Conservation (phyloP, 768 basidiomycete species). For the Podaxis carcinomalis region DNA sequence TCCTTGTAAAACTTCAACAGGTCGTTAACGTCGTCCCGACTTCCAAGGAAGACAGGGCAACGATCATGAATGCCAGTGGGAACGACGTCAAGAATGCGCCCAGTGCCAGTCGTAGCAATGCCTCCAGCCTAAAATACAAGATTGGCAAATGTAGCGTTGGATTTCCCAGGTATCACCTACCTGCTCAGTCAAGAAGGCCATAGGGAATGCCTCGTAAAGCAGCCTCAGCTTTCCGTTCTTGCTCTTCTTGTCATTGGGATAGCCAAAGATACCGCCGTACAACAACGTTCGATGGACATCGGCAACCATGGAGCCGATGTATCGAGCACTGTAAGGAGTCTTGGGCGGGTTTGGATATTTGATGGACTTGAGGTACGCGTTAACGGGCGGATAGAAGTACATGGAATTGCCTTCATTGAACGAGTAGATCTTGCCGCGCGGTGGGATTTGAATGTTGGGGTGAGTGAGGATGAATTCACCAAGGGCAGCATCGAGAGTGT, state of each 20-base stretch:
- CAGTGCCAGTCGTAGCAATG: constrained; percentile 91
- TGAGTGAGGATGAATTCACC: constrained; percentile 99
- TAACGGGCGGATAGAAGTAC: constrained; percentile 85
- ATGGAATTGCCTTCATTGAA: constrained; percentile 99
- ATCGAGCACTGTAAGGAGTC: constrained; percentile 83
- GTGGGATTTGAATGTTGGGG: constrained; percentile 91
- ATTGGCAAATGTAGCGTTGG: background rate
- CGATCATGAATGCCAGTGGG: constrained; percentile 88
- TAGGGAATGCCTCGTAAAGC: constrained; percentile 97
- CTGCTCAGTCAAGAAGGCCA: constrained; percentile 94
- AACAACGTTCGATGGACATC: constrained; percentile 95
- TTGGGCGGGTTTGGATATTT: constrained; percentile 81
- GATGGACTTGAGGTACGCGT: constrained; percentile 83
- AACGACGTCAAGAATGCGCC: constrained; percentile 87
- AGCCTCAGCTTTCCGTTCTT: constrained; percentile 93
- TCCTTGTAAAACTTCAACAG: constrained; percentile 81
- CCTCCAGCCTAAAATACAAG: constrained; percentile 74
- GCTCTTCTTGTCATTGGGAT: constrained; percentile 97
- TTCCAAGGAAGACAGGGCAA: constrained; percentile 90
- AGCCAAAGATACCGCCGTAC: constrained; percentile 98
- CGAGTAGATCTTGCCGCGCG: constrained; percentile 97
- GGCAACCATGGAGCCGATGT: constrained; percentile 99
- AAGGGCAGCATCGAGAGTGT: constrained; percentile 91
- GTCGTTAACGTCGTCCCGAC: constrained; percentile 89
- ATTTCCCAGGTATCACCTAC: constrained; percentile 30